A percentile compares a stretch with the other conserved stretches of the same genome.
phyloP scores from a whole-genome alignment of 306 rosid genomes.

The Arachis hypogaea region DNA sequence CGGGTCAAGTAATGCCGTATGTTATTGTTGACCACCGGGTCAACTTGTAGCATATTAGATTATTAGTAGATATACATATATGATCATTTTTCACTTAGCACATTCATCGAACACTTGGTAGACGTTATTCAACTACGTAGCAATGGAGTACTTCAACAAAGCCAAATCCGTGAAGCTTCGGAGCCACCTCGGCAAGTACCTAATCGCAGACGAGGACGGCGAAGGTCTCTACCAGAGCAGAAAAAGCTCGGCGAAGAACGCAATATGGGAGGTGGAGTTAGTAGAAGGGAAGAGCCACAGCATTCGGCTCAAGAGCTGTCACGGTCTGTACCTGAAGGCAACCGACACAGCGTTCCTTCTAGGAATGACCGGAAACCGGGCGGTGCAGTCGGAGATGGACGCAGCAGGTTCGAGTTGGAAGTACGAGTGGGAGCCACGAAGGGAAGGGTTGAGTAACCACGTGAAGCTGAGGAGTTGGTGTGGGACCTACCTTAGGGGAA shows the following conservation, averaged over 20 bases:
- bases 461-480: constrained; percentile 76
- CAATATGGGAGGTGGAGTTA: constrained; percentile 63
- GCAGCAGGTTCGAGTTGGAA: constrained; percentile 38
- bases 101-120: not conserved
- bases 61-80: too few relatives aligned
- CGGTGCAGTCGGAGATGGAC: constrained; percentile 44
- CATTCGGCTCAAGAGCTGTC: constrained; percentile 52
- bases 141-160: constrained; percentile 74
- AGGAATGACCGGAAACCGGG: constrained; percentile 70
- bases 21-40: too few relatives aligned
- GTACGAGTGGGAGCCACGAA: constrained; percentile 73
- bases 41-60: too few relatives aligned
- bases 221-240: constrained; percentile 67
- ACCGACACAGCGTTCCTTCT: constrained; percentile 54
- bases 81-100: too few relatives aligned
- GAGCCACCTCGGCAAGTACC: constrained; percentile 73
- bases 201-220: constrained; percentile 55
- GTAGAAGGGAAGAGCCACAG: constrained; percentile 54
- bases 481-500: constrained; percentile 66
- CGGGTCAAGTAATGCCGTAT: too few relatives aligned
- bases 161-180: constrained; percentile 60
- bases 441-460: constrained; percentile 55
- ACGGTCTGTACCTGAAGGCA: constrained; percentile 66
- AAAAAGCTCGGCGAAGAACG: constrained; percentile 38
- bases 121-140: not conserved